Conservation (phyloP, 2,329 filamentous ascomycete genomes). For the Ascochyta viciae-villosae region DNA sequence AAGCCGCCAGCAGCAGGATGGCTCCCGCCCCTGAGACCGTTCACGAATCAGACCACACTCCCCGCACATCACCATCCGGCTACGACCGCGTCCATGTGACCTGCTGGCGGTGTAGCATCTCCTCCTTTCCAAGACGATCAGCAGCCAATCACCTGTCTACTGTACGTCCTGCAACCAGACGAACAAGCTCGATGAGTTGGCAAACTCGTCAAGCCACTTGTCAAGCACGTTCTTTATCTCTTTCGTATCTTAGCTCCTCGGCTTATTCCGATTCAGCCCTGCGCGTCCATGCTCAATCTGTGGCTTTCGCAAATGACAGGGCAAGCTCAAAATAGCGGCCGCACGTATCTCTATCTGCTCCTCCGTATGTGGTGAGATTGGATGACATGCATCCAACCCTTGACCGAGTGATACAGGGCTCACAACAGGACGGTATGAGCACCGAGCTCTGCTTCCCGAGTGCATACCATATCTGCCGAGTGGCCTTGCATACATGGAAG, state of each 20-base stretch:
- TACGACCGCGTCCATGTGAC: conserved; percentile 38
- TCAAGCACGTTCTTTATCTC: conserved; percentile 11
- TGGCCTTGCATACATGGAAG: not conserved
- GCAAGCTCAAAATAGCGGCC: conserved; percentile 17
- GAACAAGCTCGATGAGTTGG: conserved; percentile 9
- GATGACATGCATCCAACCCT: conserved; percentile 38
- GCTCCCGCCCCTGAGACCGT: conserved; percentile 31
- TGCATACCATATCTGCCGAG: not conserved
- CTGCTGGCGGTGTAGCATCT: conserved; percentile 44
- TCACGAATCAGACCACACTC: conserved; percentile 36
- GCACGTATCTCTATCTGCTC: conserved; percentile 21
- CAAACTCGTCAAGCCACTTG: conserved; percentile 10
- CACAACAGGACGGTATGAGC: conserved; percentile 11
- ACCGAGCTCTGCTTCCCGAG: conserved; percentile 3
- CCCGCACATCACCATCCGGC: conserved; percentile 28
- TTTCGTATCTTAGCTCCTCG: conserved; percentile 6
- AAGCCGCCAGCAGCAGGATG: conserved; percentile 32
- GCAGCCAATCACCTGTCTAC: conserved; percentile 27
- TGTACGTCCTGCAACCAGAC: conserved; percentile 6
- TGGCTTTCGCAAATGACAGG: conserved; percentile 16
- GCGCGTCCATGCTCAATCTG: conserved; percentile 2
- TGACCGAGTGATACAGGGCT: conserved; percentile 9
- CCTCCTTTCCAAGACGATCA: conserved; percentile 11
- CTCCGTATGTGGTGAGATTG: conserved; percentile 22
- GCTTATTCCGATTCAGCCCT: conserved; percentile 12